These are phyloP conservation scores for Ogataea ganodermae DNA, from an alignment of 805 yeast genomes.

Conservation along the genomic window DNA sequence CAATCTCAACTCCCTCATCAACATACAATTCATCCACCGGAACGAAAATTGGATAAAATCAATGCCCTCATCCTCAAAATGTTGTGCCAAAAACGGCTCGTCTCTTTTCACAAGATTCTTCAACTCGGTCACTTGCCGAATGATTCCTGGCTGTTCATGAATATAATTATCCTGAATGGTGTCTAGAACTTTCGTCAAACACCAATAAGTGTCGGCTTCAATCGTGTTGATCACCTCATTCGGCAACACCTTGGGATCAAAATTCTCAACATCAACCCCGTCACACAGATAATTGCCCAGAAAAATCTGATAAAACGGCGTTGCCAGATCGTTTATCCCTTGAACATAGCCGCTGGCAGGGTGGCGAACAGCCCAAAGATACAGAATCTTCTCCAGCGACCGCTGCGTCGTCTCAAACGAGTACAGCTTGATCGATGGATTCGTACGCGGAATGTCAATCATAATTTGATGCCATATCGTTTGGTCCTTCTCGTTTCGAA, in stretches of 20 bases:
- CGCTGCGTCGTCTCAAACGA: slow-evolving; percentile 69
- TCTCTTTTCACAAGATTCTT: slow-evolving; percentile 77
- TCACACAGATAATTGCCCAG: slow-evolving; percentile 61
- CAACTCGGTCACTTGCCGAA: slow-evolving; percentile 83
- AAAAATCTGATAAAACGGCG: slow-evolving; percentile 91
- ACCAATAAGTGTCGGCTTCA: slow-evolving; percentile 98
- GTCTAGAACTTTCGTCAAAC: slow-evolving; percentile 84
- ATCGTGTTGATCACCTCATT: slow-evolving; percentile 62
- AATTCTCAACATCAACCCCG: slow-evolving; percentile 49
- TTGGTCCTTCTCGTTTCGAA: slow-evolving; percentile 60
- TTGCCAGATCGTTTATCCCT: slow-evolving; percentile 91
- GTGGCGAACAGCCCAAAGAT: slow-evolving; percentile 94
- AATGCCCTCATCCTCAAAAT: slow-evolving; percentile 78
- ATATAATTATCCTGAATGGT: slow-evolving; percentile 96
- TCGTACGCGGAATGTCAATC: slow-evolving; percentile 93
- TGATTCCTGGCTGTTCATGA: slow-evolving; percentile 97
- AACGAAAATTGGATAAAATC: slow-evolving; percentile 95
- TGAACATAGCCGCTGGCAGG: slow-evolving; percentile 98
- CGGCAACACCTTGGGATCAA: slow-evolving; percentile 65
- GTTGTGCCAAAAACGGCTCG: slow-evolving; percentile 70
- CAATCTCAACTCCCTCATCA: slow-evolving; percentile 90
- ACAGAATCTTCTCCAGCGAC: slow-evolving; percentile 76
- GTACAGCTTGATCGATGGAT: slow-evolving; percentile 79
- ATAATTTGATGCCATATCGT: slow-evolving; percentile 93
- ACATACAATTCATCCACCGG: slow-evolving; percentile 97